Conservation (phyloP, 2,329 filamentous ascomycete species). For the Harringtonia lauricola region DNA sequence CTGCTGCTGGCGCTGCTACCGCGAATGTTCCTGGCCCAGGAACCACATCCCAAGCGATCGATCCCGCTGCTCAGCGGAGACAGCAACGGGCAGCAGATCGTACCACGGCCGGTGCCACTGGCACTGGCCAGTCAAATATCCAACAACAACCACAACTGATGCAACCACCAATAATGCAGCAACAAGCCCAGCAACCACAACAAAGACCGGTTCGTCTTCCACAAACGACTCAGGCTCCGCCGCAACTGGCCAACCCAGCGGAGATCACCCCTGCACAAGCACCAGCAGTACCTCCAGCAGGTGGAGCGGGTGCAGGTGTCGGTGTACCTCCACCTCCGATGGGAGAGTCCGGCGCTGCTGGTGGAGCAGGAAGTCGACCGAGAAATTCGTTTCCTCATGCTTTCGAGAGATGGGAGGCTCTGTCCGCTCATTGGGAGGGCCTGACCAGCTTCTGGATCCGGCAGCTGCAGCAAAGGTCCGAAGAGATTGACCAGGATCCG, state of each 20-base stretch:
- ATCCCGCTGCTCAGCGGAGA: conserved; percentile 22
- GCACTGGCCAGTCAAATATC: neutral
- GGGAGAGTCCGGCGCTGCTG: conserved; percentile 20
- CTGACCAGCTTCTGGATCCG: conserved; percentile 96
- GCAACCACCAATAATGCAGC: conserved; percentile 7
- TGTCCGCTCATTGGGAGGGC: conserved; percentile 97
- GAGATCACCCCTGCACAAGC: neutral
- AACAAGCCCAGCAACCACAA: conserved; percentile 4
- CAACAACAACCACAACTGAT: conserved; percentile 1
- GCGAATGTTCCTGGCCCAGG: conserved; percentile 5
- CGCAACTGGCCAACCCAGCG: neutral
- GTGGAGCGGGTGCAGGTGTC: neutral
- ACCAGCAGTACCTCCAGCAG: conserved; percentile 1
- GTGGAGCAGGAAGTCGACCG: conserved; percentile 25
- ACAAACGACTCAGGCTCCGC: neutral
- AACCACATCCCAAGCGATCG: conserved; percentile 16
- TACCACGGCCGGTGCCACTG: conserved; percentile 7
- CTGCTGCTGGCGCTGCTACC: conserved; percentile 13
- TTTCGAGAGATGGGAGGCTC: conserved; percentile 92
- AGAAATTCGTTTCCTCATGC: conserved; percentile 84
- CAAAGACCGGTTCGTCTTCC: conserved; percentile 6
- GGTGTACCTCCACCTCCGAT: conserved; percentile 11
- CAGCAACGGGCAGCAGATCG: conserved; percentile 20
- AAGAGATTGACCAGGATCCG: conserved; percentile 72
- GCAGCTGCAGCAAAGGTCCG: conserved; percentile 78